Evolutionary conservation across 2,329 filamentous ascomycete genomes (phyloP).

Genomic region (Decorospora gaudefroyi): DNA sequence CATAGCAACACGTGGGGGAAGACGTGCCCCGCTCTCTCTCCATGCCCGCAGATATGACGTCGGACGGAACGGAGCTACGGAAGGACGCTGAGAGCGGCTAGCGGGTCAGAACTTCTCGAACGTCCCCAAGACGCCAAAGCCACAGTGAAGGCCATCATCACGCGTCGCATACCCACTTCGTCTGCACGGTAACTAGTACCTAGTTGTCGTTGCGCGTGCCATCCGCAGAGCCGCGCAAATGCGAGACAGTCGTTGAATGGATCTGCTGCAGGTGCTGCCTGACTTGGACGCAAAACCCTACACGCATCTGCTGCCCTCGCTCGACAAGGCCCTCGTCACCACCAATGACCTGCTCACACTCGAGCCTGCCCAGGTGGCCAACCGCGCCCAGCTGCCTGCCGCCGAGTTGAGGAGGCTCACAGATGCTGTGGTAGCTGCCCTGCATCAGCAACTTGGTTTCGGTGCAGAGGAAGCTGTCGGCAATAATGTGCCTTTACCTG

Average conservation of each 20-base stretch:
- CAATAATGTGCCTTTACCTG: constrained; percentile 25
- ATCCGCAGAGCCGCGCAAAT: constrained; percentile 44
- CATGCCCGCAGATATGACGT: constrained; percentile 31
- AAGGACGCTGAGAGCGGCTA: constrained; percentile 8
- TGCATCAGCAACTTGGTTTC: constrained; percentile 66
- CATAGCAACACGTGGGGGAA: no score
- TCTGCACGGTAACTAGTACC: background rate
- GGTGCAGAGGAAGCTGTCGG: constrained; percentile 28
- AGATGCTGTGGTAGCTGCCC: constrained; percentile 65
- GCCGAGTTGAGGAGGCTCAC: constrained; percentile 77
- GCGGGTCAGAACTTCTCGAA: constrained; percentile 1
- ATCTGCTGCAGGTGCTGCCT: constrained; percentile 82
- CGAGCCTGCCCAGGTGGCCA: constrained; percentile 80
- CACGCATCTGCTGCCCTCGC: constrained; percentile 73
- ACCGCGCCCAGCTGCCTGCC: constrained; percentile 79
- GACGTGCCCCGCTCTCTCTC: no score
- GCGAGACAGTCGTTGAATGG: constrained; percentile 60
- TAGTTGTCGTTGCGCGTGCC: constrained; percentile 26
- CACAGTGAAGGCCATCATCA: no score
- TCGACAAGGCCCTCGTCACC: constrained; percentile 78
- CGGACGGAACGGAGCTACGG: constrained; percentile 26
- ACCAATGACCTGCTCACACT: constrained; percentile 84
- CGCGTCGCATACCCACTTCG: constrained; percentile 6
- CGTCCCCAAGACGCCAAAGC: background rate
- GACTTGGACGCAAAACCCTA: constrained; percentile 73